These are phyloP conservation scores for Eimeria praecox DNA, from an alignment of 169 alveolate genomes.

Conservation along the genomic window DNA sequence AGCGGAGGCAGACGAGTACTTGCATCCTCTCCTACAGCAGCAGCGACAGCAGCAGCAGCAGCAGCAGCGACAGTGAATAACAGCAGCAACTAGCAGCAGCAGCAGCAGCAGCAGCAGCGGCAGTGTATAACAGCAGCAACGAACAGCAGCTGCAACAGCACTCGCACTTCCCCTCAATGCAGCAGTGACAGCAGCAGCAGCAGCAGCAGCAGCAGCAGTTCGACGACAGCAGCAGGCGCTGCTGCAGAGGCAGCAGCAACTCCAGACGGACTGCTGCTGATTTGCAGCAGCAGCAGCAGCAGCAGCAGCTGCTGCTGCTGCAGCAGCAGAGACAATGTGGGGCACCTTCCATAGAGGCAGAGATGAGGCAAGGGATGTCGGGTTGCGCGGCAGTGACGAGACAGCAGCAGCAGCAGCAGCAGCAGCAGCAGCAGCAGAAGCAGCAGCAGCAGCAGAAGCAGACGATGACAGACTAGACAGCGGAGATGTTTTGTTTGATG, in stretches of 20 bases:
- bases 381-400: neutral
- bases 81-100: neutral
- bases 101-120: constrained; percentile 1
- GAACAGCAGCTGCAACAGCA: too few species aligned
- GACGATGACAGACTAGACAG: constrained; percentile 19
- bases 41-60: too few species aligned
- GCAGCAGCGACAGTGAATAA: too few species aligned
- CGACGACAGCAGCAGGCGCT: neutral
- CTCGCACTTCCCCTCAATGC: neutral
- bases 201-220: neutral
- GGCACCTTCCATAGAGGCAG: neutral
- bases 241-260: neutral
- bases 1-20: neutral
- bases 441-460: neutral
- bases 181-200: constrained; percentile 14
- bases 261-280: neutral
- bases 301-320: constrained; percentile 40
- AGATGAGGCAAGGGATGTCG: neutral
- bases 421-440: constrained; percentile 40
- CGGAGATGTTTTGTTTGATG: constrained; percentile 51
- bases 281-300: constrained; percentile 15
- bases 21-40: neutral
- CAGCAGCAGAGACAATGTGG: constrained; percentile 6
- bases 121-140: too few species aligned
- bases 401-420: constrained; percentile 28